Base-by-base conservation (phyloP, 1,139 yeast genomes). In the Lodderomyces orthopsilosis region DNA sequence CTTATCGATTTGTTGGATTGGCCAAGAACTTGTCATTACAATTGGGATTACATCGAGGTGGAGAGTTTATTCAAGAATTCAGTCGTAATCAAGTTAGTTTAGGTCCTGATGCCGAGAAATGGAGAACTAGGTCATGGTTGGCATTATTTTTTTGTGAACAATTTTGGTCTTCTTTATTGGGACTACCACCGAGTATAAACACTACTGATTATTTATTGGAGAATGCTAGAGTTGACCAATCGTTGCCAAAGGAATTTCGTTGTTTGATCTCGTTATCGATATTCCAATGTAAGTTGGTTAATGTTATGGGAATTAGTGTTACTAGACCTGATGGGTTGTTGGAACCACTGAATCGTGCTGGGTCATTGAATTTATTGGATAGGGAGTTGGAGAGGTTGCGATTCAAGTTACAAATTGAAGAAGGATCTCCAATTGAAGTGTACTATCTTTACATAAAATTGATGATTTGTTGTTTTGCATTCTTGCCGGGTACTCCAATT, bases 91-190 rank as follows among this genome's bases (percentile, higher is more conserved):
- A 91, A 59, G 94, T 87, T 3, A 79, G 88, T 35, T 71, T 90
- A 58, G 78, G 77, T 5, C 94, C 95, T 0, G 90, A 90, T 62
- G 93, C 96, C 3, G 96, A 89, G 53, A 83, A 83, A 59, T 91
- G 97, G 97, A 75, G 98, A 61, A 89, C 97, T 1, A 73, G 96
- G 51, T 81, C 96, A 1, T 91, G 97, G 97, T 68, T 89, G 28
- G 90, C 94, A 0, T 84, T 88, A 3, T 91, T 87, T 61, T 85
- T 90, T 57, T 77, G 88, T 45, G 96, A 90, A 58, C 95, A 89
- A 53, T 86, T 90, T 57, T 88, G 96, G 95, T 85, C 95, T 12
- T 86, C 95, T 13, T 81, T 83, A 36, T 66, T 90, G 43, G 97
- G 97, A 0, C 68, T 91, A 41, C 97, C 97, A 1, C 93, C 96